A percentile compares a stretch with the other conserved stretches of the same genome.
phyloP scores from a whole-genome alignment of 345 rosid genomes.

The Pugionium dolabratum region DNA sequence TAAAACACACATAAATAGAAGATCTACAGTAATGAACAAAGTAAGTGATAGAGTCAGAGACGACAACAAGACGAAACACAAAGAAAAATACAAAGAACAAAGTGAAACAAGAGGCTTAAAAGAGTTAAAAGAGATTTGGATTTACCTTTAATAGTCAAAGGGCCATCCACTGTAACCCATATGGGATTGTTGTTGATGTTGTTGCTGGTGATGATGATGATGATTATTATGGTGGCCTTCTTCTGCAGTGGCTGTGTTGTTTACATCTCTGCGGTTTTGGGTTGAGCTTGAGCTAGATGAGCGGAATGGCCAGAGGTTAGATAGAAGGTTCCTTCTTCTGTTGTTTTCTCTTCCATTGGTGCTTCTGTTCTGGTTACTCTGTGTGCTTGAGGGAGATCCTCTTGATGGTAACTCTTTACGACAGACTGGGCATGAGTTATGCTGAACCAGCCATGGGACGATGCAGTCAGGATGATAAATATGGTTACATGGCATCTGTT shows the following conservation, averaged over 20 bases:
- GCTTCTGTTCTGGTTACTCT: slow-evolving; percentile 49
- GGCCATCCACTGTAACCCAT: slow-evolving; percentile 87
- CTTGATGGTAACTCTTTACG: slow-evolving; percentile 75
- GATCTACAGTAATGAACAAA: slow-evolving; percentile 33
- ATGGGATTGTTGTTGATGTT: slow-evolving; percentile 41
- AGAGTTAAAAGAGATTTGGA: slow-evolving; percentile 6
- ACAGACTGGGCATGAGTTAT: slow-evolving; percentile 84
- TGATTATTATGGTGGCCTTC: slow-evolving; percentile 51
- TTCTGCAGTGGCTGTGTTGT: slow-evolving; percentile 44
- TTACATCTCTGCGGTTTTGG: slow-evolving; percentile 47
- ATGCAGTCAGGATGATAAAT: slow-evolving; percentile 75
- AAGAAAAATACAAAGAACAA: slow-evolving; percentile 28
- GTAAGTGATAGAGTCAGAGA: background rate
- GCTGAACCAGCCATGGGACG: slow-evolving; percentile 75
- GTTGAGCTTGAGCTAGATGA: slow-evolving; percentile 43
- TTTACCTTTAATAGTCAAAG: slow-evolving; percentile 52
- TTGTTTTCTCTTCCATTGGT: slow-evolving; percentile 52
- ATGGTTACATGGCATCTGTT: slow-evolving; percentile 81
- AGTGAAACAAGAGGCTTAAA: slow-evolving; percentile 7
- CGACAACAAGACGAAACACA: slow-evolving; percentile 18
- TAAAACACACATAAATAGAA: slow-evolving; percentile 14
- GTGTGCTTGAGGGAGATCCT: slow-evolving; percentile 48
- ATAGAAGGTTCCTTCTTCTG: slow-evolving; percentile 67
- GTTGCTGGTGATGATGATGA: slow-evolving; percentile 16
- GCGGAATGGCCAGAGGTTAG: slow-evolving; percentile 82